A percentile compares a stretch with the other conserved stretches of the same genome.
Conservation (phyloP, 768 basidiomycete genomes). For the Rhizopogon vinicolor region DNA sequence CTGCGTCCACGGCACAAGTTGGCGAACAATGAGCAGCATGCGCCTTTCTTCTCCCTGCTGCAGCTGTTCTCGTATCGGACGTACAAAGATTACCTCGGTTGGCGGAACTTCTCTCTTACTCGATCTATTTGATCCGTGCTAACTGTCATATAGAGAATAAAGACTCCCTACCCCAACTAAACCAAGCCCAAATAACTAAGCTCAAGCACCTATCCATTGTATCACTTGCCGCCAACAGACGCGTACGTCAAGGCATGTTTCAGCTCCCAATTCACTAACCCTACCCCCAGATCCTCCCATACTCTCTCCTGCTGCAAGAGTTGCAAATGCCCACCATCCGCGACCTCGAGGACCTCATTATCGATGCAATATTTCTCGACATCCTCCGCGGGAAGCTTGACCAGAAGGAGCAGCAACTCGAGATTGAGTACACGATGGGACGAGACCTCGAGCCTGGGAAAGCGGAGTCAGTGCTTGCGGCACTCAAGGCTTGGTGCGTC, state of each 20-base stretch:
- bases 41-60: conserved; percentile 58
- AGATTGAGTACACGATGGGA: conserved; percentile 91
- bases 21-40: conserved; percentile 56
- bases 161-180: conserved; percentile 61
- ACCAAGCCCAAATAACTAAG: conserved; percentile 73
- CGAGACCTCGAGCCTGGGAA: conserved; percentile 82
- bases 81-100: conserved; percentile 78
- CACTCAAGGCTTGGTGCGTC: conserved; percentile 64
- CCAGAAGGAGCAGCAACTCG: conserved; percentile 84
- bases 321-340: conserved; percentile 79
- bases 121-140: not conserved
- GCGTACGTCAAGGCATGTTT: conserved; percentile 45
- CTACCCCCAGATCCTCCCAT: conserved; percentile 67
- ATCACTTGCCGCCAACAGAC: conserved; percentile 68
- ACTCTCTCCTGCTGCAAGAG: conserved; percentile 61
- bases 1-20: conserved; percentile 45
- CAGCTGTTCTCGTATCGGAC: conserved; percentile 91
- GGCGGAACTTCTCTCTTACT: conserved; percentile 12
- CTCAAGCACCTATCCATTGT: conserved; percentile 93
- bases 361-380: conserved; percentile 93
- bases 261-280: not conserved
- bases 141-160: conserved; percentile 50
- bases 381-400: conserved; percentile 89
- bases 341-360: conserved; percentile 93
- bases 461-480: conserved; percentile 52